A percentile compares a stretch with the other conserved stretches of the same genome.
Conservation (phyloP, 2,329 filamentous ascomycete species). For the Ramichloridium luteum region DNA sequence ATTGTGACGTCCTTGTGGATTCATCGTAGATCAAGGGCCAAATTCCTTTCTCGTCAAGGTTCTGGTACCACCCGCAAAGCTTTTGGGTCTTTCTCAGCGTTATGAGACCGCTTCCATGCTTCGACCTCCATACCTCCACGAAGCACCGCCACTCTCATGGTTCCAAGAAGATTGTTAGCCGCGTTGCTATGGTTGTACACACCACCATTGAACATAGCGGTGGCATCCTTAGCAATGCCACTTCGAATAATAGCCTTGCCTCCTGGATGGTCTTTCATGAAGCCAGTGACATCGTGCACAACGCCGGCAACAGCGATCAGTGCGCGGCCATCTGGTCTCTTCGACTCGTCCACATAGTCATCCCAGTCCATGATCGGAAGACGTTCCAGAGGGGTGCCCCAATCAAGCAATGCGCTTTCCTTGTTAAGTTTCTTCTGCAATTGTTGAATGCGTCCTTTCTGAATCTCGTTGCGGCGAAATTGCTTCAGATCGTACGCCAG, state of each 20-base stretch:
- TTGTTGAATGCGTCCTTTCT: conserved; percentile 79
- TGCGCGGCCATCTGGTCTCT: conserved; percentile 63
- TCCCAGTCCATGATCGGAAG: conserved; percentile 77
- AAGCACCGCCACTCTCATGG: conserved; percentile 75
- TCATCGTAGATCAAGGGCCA: too few relatives aligned
- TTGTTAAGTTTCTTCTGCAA: conserved; percentile 84
- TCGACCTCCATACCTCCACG: conserved; percentile 77
- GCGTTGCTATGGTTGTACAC: conserved; percentile 82
- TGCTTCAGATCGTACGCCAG: conserved; percentile 78
- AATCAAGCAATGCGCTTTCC: conserved; percentile 67
- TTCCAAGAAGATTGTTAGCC: conserved; percentile 74
- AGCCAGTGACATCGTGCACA: conserved; percentile 69
- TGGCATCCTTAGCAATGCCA: conserved; percentile 73
- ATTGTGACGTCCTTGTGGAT: too few relatives aligned
- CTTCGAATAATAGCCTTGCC: conserved; percentile 73
- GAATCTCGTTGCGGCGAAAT: conserved; percentile 81
- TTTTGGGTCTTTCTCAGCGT: conserved; percentile 76
- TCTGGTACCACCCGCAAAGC: too few relatives aligned
- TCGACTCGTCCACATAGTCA: conserved; percentile 63
- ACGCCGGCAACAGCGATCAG: conserved; percentile 69
- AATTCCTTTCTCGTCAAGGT: too few relatives aligned
- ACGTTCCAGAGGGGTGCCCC: conserved; percentile 72
- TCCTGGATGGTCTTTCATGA: conserved; percentile 81
- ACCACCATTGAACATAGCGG: conserved; percentile 80
- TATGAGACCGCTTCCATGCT: conserved; percentile 78